Conservation (phyloP, 2,329 filamentous ascomycete genomes). For the Cryphonectria naterciae region DNA sequence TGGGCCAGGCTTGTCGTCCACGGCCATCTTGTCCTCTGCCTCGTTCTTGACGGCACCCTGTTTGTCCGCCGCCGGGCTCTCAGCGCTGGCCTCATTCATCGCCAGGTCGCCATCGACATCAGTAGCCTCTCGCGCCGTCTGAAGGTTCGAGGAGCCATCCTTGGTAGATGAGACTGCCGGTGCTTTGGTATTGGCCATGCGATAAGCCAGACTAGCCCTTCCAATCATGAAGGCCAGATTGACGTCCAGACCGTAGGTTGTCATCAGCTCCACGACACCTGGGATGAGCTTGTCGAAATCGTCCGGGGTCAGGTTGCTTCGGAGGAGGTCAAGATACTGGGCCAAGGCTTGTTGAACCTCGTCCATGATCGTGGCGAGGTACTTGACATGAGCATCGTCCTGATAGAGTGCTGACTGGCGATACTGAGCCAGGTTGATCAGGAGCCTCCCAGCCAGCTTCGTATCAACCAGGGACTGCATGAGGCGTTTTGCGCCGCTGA, state of each 20-base stretch:
- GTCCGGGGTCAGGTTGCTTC: conserved; percentile 73
- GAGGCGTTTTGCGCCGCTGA: conserved; percentile 76
- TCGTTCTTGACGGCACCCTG: conserved; percentile 27
- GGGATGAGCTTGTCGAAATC: conserved; percentile 83
- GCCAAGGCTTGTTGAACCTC: conserved; percentile 84
- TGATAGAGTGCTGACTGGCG: conserved; percentile 84
- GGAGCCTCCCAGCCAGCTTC: conserved; percentile 76
- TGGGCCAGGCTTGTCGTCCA: conserved; percentile 37
- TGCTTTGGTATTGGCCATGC: conserved; percentile 46
- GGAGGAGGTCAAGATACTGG: conserved; percentile 88
- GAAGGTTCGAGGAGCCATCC: conserved; percentile 38
- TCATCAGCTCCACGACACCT: conserved; percentile 72
- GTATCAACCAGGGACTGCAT: conserved; percentile 79
- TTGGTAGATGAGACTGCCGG: conserved; percentile 30
- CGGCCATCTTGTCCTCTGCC: conserved; percentile 37
- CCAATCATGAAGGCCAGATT: conserved; percentile 84
- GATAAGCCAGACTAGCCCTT: conserved; percentile 72
- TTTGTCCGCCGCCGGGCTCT: conserved; percentile 19
- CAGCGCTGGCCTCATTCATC: conserved; percentile 38
- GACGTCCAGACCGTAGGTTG: conserved; percentile 78
- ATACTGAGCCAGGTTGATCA: conserved; percentile 91
- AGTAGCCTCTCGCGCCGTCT: conserved; percentile 33
- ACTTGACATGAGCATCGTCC: conserved; percentile 80
- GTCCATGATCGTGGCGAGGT: conserved; percentile 84
- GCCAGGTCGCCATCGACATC: conserved; percentile 63